Conservation (phyloP, 2,329 filamentous ascomycete genomes). For the Venturia asperata region DNA sequence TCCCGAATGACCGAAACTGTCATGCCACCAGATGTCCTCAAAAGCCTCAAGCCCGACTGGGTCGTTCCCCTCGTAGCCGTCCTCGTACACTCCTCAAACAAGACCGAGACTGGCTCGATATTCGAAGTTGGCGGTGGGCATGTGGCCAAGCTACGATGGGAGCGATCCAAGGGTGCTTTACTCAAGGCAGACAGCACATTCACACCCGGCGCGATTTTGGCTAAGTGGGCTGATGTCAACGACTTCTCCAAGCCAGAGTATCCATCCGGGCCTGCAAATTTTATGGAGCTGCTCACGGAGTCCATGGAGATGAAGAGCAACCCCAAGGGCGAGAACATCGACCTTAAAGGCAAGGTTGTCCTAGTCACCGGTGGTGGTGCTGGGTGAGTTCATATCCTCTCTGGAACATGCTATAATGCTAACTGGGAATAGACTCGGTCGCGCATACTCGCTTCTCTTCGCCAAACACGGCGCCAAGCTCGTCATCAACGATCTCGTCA, state of each 20-base stretch:
- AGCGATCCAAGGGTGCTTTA: conserved; percentile 75
- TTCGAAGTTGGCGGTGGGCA: conserved; percentile 86
- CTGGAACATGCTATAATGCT: background rate
- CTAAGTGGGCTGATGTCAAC: conserved; percentile 75
- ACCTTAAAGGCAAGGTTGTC: conserved; percentile 79
- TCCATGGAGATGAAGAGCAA: conserved; percentile 71
- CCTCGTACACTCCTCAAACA: conserved; percentile 72
- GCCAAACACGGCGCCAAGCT: conserved; percentile 72
- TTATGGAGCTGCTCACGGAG: conserved; percentile 76
- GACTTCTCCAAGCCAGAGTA: conserved; percentile 81
- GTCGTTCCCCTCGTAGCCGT: conserved; percentile 80
- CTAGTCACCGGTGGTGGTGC: conserved; percentile 83
- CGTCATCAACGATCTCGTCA: conserved; percentile 75
- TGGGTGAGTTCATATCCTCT: conserved; percentile 44
- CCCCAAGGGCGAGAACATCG: conserved; percentile 63
- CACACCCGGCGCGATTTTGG: conserved; percentile 74
- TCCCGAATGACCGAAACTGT: conserved; percentile 86
- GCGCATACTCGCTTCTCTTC: conserved; percentile 82
- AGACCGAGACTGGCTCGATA: conserved; percentile 68
- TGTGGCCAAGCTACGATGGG: conserved; percentile 81
- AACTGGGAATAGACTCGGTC: conserved; percentile 55
- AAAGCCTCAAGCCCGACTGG: conserved; percentile 78
- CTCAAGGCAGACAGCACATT: conserved; percentile 80
- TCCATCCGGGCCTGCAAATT: conserved; percentile 79
- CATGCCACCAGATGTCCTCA: conserved; percentile 78